These are phyloP conservation scores for Sordariomycetes sp. DNA, from an alignment of 2,329 filamentous ascomycete genomes.

Conservation along the genomic window DNA sequence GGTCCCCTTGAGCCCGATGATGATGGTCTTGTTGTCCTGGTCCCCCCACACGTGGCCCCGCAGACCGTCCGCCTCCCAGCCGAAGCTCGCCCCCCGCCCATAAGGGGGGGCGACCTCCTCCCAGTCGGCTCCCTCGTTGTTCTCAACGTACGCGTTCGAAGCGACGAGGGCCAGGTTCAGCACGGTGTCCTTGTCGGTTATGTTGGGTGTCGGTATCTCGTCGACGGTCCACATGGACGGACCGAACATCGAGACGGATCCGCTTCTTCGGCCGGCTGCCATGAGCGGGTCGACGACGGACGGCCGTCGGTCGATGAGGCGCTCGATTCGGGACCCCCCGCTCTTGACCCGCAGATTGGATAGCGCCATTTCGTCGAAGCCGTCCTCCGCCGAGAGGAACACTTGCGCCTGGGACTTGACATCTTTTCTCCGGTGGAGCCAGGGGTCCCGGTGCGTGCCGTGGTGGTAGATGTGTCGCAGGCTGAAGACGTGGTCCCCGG, in stretches of 20 bases:
- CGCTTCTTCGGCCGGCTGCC: slow-evolving; percentile 57
- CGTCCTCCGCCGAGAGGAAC: slow-evolving; percentile 52
- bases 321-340: slow-evolving; percentile 59
- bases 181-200: slow-evolving; percentile 77
- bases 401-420: slow-evolving; percentile 45
- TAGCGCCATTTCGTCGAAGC: slow-evolving; percentile 37
- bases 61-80: slow-evolving; percentile 82
- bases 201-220: slow-evolving; percentile 65
- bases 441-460: slow-evolving; percentile 68
- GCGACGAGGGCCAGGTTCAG: slow-evolving; percentile 81
- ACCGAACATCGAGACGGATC: slow-evolving; percentile 56
- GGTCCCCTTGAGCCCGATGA: slow-evolving; percentile 90
- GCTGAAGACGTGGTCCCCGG: slow-evolving; percentile 49
- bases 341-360: slow-evolving; percentile 51
- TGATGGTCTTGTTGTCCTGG: slow-evolving; percentile 71
- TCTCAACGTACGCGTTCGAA: slow-evolving; percentile 75
- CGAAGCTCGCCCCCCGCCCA: slow-evolving; percentile 82
- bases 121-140: slow-evolving; percentile 67
- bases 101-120: slow-evolving; percentile 67
- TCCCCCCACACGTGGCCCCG: slow-evolving; percentile 90
- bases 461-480: slow-evolving; percentile 91
- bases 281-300: slow-evolving; percentile 71
- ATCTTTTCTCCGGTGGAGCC: slow-evolving; percentile 68
- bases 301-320: slow-evolving; percentile 68
- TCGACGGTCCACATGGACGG: slow-evolving; percentile 76